A percentile compares a stretch with the other conserved stretches of the same genome.
phyloP scores from a whole-genome alignment of 306 rosid species.

The Quercus suber region DNA sequence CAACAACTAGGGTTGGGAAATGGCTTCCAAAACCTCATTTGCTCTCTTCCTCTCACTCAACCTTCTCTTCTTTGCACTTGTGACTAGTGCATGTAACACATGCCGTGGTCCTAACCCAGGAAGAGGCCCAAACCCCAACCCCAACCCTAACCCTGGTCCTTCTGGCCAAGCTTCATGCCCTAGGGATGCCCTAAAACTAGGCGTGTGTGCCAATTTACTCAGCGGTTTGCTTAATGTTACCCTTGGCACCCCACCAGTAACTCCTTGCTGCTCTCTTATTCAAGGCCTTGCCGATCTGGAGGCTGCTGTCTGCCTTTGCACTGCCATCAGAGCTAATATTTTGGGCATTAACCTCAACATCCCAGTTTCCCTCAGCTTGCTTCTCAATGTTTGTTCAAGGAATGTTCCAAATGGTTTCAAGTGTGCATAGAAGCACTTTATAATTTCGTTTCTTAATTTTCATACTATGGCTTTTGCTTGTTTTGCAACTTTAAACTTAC shows the following conservation, averaged over 20 bases:
- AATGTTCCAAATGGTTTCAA: slow-evolving; percentile 45
- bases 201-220: slow-evolving; percentile 60
- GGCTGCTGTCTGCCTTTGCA: slow-evolving; percentile 80
- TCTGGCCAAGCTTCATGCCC: slow-evolving; percentile 40
- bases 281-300: slow-evolving; percentile 70
- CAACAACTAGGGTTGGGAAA: slow-evolving; percentile 18
- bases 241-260: slow-evolving; percentile 53
- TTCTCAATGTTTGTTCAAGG: slow-evolving; percentile 58
- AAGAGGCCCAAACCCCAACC: slow-evolving; percentile 21
- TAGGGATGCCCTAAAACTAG: slow-evolving; percentile 56
- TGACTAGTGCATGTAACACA: slow-evolving; percentile 46
- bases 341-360: slow-evolving; percentile 66
- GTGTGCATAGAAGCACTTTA: slow-evolving; percentile 28
- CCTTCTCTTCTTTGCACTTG: slow-evolving; percentile 67
- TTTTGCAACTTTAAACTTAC: not conserved
- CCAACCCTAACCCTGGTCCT: not conserved
- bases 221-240: slow-evolving; percentile 46
- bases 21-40: slow-evolving; percentile 64
- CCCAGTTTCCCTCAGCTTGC: slow-evolving; percentile 63
- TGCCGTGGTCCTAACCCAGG: not conserved
- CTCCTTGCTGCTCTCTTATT: slow-evolving; percentile 65
- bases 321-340: slow-evolving; percentile 63
- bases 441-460: not conserved
- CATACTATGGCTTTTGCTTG: not conserved
- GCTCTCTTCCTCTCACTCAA: slow-evolving; percentile 66